Base-by-base conservation (phyloP, 2,329 filamentous ascomycete genomes). In the Colletotrichum endophyticum region DNA sequence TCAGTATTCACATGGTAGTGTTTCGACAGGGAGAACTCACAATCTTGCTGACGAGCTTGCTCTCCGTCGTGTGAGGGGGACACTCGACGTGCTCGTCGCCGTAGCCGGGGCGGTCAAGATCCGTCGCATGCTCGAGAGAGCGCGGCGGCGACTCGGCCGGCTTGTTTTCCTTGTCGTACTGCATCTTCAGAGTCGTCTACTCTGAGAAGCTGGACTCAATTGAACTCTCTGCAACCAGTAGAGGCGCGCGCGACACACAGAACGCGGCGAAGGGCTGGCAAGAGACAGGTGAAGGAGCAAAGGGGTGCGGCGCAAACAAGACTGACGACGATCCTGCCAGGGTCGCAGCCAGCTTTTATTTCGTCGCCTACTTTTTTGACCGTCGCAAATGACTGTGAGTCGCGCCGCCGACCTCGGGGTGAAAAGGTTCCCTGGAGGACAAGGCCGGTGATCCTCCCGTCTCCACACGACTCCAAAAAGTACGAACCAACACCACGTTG, bases 11-110 rank as follows among this genome's bases (percentile, higher is more conserved):
- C 22, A 39, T 25, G 19, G 19, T 64, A n/a, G 22, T 8, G 11
- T 27, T 13, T 25, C 34, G 0, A 30, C 22, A 0, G 36, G 22
- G 0, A 8, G 13, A 49, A 25, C 66, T 68, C 44, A 68, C 95
- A 81, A 96, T 93, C 84, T 93, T 94, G 77, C 89, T 84, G 86
- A 95, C 89, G 75, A 96, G 87, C 80, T 88, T 90, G 78, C 88
- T 87, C 85, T 95, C 93, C 4, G 90, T 92, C 6, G 90, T 92
- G 82, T 90, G 88, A 69, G 88, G 79, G 39, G 90, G 90, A 77
- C 89, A 90, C 64, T 81, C 77, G 57, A 79, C 59, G 30, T 75
- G 32, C 9, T 73, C 67, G 13, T 76, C 72, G 16, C 28, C 30
- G 4, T 75, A 69, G 30, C 36, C 70, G 4, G 73, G 70, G 12